Percentiles rank a stretch among this genome's conserved stretches.
phyloP scores from a whole-genome alignment of 1,139 yeast genomes.

The Hyphopichia pseudoburtonii region DNA sequence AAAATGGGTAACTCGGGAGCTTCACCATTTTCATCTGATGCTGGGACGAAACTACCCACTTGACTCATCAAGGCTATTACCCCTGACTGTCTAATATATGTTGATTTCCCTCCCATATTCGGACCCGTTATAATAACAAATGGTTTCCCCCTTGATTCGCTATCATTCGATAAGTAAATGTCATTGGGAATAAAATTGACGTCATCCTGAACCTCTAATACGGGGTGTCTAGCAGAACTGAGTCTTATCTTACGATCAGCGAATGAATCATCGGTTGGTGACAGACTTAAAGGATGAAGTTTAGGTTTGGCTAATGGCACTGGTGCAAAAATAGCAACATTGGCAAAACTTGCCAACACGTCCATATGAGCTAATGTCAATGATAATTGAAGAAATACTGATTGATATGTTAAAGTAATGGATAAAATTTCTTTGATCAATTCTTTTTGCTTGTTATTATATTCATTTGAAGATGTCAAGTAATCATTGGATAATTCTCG shows the following conservation, averaged over 20 bases:
- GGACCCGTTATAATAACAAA: conserved; percentile 94
- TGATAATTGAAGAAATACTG: conserved; percentile 69
- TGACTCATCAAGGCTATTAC: conserved; percentile 89
- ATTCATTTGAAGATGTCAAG: conserved; percentile 59
- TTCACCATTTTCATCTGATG: conserved; percentile 26
- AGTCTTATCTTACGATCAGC: conserved; percentile 54
- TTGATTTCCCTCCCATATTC: conserved; percentile 98
- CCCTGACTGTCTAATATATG: conserved; percentile 90
- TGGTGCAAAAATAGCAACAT: conserved; percentile 81
- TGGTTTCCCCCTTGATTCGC: conserved; percentile 44
- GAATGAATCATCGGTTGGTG: conserved; percentile 25
- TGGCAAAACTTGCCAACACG: conserved; percentile 83
- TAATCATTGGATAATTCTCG: conserved; percentile 61
- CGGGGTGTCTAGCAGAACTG: conserved; percentile 85
- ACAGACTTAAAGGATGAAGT: conserved; percentile 47
- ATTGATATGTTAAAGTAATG: conserved; percentile 77
- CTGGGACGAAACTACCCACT: conserved; percentile 88
- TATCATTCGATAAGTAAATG: conserved; percentile 47
- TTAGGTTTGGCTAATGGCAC: conserved; percentile 75
- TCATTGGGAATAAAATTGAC: conserved; percentile 86
- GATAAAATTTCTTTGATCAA: conserved; percentile 79
- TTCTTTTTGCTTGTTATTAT: conserved; percentile 70
- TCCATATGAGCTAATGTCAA: conserved; percentile 71
- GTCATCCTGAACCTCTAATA: conserved; percentile 89
- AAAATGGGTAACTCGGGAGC: conserved; percentile 77